phyloP scores from a whole-genome alignment of 768 basidiomycete species.

The Dacryopinax spathularia region DNA sequence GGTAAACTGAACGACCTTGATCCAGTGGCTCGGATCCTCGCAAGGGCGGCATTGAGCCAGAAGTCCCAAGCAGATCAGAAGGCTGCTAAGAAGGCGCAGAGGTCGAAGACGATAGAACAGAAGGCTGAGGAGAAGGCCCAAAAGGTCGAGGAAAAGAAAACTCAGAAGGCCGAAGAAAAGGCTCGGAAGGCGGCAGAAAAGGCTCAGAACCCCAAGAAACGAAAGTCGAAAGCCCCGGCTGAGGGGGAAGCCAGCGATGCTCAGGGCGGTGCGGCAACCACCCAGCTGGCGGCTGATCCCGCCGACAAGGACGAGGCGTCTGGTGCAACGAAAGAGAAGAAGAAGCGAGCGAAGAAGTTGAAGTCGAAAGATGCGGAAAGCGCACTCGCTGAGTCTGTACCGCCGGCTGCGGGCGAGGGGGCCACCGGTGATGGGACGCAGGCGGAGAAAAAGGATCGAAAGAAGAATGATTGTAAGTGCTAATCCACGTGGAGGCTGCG shows the following conservation, averaged over 20 bases:
- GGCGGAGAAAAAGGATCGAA: not conserved
- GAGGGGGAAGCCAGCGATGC: too few relatives aligned
- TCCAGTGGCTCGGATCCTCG: not conserved
- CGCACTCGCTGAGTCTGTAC: too few relatives aligned
- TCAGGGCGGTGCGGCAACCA: too few relatives aligned
- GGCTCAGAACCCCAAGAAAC: too few relatives aligned
- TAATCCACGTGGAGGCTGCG: not conserved
- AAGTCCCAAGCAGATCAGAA: not conserved
- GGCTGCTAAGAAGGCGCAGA: not conserved
- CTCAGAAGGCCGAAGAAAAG: not conserved
- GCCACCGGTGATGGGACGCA: not conserved
- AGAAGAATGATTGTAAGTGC: not conserved
- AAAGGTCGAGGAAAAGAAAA: not conserved
- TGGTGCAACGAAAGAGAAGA: not conserved
- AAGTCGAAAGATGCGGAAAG: not conserved
- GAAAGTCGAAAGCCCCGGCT: too few relatives aligned
- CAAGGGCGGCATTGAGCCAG: not conserved
- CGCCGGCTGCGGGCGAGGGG: not conserved
- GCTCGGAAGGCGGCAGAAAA: not conserved
- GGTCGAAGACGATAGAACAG: too few relatives aligned
- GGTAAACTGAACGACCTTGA: too few relatives aligned
- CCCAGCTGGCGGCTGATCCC: not conserved
- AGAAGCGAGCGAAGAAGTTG: not conserved
- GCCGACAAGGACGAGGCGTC: not conserved
- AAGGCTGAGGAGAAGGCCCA: not conserved